phyloP scores from a whole-genome alignment of 257 asterid species.

The Solanum clarkiae region DNA sequence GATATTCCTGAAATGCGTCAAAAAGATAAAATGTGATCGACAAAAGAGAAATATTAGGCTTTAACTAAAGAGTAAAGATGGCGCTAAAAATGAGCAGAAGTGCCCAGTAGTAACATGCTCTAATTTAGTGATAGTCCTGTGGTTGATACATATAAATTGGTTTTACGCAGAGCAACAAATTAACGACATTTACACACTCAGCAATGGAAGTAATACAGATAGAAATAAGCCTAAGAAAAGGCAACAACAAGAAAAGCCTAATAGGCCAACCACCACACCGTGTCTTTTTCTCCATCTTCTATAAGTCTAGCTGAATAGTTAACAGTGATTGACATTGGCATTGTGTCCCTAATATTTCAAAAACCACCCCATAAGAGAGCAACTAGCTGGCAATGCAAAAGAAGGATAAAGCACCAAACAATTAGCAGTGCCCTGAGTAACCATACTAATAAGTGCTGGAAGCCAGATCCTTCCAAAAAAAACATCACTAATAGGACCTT shows the following conservation, averaged over 20 bases:
- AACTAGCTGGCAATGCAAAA: not conserved
- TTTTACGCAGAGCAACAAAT: not conserved
- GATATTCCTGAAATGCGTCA: conserved; percentile 33
- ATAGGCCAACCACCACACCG: not conserved
- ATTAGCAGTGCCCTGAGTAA: not conserved
- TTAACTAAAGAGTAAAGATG: not conserved
- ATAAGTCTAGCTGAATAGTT: not conserved
- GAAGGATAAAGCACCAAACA: not conserved
- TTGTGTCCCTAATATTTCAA: not conserved
- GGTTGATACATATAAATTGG: not conserved
- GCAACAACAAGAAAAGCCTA: not conserved
- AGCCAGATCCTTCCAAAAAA: not conserved
- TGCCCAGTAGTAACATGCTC: not conserved
- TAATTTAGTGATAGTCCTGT: not conserved
- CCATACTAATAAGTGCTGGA: not conserved
- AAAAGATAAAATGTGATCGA: not conserved
- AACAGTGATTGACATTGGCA: not conserved
- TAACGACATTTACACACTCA: not conserved
- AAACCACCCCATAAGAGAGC: not conserved
- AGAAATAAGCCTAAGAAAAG: not conserved
- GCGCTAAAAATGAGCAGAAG: not conserved
- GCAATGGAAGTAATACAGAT: not conserved
- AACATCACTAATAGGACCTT: not conserved
- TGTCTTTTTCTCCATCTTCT: not conserved
- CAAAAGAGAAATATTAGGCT: not conserved